phyloP scores from a whole-genome alignment of 1,284 basidiomycete genomes.

The Somion occarium region DNA sequence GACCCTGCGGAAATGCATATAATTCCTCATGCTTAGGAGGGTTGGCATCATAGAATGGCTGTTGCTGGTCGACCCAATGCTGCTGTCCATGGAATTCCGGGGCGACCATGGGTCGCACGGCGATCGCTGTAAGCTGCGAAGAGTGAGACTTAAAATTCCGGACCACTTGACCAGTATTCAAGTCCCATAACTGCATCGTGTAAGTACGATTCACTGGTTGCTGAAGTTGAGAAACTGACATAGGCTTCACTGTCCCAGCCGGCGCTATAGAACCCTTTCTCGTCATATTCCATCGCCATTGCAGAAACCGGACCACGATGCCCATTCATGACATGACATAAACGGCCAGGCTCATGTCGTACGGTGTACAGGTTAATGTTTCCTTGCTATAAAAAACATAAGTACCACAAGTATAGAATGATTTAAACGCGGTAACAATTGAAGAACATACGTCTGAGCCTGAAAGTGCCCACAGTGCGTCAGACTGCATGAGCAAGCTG shows the following conservation, averaged over 20 bases:
- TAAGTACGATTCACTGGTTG: too few relatives aligned
- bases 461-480: conserved; percentile 86
- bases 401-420: conserved; percentile 1
- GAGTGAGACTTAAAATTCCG: conserved; percentile 82
- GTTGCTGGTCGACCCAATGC: conserved; percentile 13
- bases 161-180: conserved; percentile 83
- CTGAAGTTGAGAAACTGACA: conserved; percentile 45
- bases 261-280: conserved; percentile 85
- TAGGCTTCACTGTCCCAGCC: conserved; percentile 92
- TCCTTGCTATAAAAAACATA: conserved; percentile 53
- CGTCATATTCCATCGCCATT: conserved; percentile 74
- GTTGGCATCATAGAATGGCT: background rate
- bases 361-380: conserved; percentile 90
- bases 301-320: conserved; percentile 86
- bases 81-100: conserved; percentile 26
- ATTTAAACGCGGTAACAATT: background rate
- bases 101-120: conserved; percentile 65
- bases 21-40: background rate
- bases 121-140: conserved; percentile 82
- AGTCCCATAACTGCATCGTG: conserved; percentile 94
- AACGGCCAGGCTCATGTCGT: conserved; percentile 85
- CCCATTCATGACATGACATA: conserved; percentile 68
- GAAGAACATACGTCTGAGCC: conserved; percentile 69
- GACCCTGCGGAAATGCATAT: background rate
- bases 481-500: conserved; percentile 84